These are phyloP conservation scores for Coccinonectria pachysandricola DNA, from an alignment of 2,329 filamentous ascomycete species.

Conservation along the genomic window DNA sequence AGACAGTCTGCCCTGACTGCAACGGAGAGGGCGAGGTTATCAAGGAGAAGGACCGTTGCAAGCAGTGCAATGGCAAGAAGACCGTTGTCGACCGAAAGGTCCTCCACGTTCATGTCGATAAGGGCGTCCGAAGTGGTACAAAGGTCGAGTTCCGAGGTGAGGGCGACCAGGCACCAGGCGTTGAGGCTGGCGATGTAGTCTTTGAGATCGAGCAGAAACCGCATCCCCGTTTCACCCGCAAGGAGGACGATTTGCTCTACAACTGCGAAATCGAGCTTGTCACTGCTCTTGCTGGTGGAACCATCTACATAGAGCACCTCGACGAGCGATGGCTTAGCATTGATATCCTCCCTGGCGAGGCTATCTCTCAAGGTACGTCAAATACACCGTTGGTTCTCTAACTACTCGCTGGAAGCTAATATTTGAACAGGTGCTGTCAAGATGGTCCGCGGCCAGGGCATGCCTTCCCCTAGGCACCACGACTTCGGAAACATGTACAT, in stretches of 20 bases:
- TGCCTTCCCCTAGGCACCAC: constrained; percentile 94
- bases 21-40: constrained; percentile 96
- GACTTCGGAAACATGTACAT: constrained; percentile 94
- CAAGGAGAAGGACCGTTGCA: constrained; percentile 95
- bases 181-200: constrained; percentile 88
- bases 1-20: constrained; percentile 97
- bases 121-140: constrained; percentile 84
- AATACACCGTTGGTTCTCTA: too few relatives aligned
- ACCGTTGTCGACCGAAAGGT: constrained; percentile 96
- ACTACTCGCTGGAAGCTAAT: too few relatives aligned
- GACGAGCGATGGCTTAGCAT: constrained; percentile 95
- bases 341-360: constrained; percentile 86
- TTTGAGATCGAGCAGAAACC: constrained; percentile 99
- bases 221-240: constrained; percentile 89
- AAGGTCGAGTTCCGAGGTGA: constrained; percentile 97
- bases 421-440: constrained; percentile 82
- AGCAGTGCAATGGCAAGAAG: constrained; percentile 95
- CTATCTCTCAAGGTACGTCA: constrained; percentile 76
- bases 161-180: constrained; percentile 89
- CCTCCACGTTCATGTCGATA: constrained; percentile 93
- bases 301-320: constrained; percentile 87
- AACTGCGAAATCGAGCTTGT: constrained; percentile 92
- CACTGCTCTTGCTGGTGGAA: constrained; percentile 85
- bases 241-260: constrained; percentile 93
- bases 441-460: constrained; percentile 91